A percentile compares a stretch with the other conserved stretches of the same genome.
phyloP scores from a whole-genome alignment of 129 eudicot species.

The Centaurea solstitialis region DNA sequence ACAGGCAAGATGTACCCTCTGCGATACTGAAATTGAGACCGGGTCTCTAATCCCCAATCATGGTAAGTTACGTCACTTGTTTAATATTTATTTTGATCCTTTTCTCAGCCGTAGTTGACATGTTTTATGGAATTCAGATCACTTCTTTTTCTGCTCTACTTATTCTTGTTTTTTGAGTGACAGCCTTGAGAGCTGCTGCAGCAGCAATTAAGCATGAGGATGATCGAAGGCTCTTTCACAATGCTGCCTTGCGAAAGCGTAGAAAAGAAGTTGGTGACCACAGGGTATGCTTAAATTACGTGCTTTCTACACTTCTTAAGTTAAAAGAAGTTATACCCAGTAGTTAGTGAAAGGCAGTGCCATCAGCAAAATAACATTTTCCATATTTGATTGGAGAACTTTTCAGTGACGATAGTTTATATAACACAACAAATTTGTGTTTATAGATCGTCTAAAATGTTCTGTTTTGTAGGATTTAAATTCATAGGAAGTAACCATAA shows the following conservation, averaged over 20 bases:
- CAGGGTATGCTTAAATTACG: constrained; percentile 39
- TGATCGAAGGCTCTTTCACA: constrained; percentile 70
- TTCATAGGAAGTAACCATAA: too few species aligned
- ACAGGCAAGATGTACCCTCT: constrained; percentile 70
- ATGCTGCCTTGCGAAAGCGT: constrained; percentile 67
- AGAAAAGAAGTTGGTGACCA: constrained; percentile 61
- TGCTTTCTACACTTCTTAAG: neutral
- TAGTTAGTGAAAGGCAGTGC: neutral
- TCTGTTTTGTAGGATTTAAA: too few species aligned
- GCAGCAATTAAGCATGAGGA: constrained; percentile 74
- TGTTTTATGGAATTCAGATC: neutral
- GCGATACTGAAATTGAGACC: constrained; percentile 55
- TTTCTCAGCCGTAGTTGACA: neutral
- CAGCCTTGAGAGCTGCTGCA: constrained; percentile 82
- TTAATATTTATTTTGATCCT: neutral
- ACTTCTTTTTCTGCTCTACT: neutral
- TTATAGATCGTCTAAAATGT: neutral
- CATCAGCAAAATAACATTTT: neutral
- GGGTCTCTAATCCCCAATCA: constrained; percentile 62
- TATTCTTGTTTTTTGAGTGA: neutral
- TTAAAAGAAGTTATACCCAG: neutral
- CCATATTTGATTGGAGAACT: neutral
- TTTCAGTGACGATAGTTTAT: neutral
- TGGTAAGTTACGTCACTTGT: constrained; percentile 31
- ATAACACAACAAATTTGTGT: neutral